Evolutionary conservation across 331 rosid genomes (phyloP), one percentile per base, ranked within the genome.

Genomic region (Malus hybrid): DNA sequence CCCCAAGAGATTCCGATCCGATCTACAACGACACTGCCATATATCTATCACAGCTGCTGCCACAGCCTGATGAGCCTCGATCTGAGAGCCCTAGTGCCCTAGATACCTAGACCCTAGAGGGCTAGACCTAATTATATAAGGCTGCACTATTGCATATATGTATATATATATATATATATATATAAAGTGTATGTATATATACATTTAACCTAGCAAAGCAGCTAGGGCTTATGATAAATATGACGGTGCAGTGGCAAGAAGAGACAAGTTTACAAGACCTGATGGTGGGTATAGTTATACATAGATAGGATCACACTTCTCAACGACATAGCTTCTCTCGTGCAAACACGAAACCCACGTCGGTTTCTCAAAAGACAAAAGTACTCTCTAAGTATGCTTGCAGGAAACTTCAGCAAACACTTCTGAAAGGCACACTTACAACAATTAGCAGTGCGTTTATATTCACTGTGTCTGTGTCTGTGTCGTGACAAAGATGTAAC

Each of bases 331-430:
- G 61, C 61, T 65, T 78, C 82, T 82, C 89, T 80, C 86, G 74
- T 84, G 81, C 83, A 85, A 87, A 57, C 67, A 46, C 73, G 59
- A 70, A 77, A 71, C 71, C 78, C 83, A 80, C 82, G 80, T 87
- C 85, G 78, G 70, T 79, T 81, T 81, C 88, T 83, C 74, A 39
- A 39, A 10, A 39, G 46, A 39, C 46, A 39, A 39, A 0, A 39
- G 46, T 10, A 39, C 13, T 36, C 44, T 83, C 71, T 85, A 83
- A 83, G 79, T 86, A 81, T 80, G 71, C 85, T 76, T 88, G 93
- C 86, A 83, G 83, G 87, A 90, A 86, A 85, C 87, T 90, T 81
- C 90, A 87, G 88, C 88, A 87, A 86, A 81, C 86, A 83, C 81
- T 73, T 81, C 71, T 81, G 76, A 74, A 79, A 83, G 79, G 69